Evolutionary conservation across 1,139 yeast genomes (phyloP).

Genomic region (Candida sp.): DNA sequence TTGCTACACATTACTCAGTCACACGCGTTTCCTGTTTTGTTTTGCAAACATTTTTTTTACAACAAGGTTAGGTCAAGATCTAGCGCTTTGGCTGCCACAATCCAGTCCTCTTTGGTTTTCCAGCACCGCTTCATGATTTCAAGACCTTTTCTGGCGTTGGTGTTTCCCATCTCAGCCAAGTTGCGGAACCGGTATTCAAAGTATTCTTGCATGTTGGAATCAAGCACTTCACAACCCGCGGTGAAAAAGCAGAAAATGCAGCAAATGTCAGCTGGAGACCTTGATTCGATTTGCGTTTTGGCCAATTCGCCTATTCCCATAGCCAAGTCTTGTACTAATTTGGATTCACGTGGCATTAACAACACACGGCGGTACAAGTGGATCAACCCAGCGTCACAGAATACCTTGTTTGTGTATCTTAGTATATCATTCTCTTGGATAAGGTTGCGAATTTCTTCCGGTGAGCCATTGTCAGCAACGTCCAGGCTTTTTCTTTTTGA

Average conservation of each 20-base stretch:
- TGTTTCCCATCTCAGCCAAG: constrained; percentile 49
- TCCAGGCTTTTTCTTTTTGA: constrained; percentile 16
- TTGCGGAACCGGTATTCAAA: constrained; percentile 41
- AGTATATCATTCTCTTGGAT: constrained; percentile 43
- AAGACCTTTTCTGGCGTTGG: constrained; percentile 52
- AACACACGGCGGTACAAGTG: constrained; percentile 62
- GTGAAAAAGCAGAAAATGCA: constrained; percentile 58
- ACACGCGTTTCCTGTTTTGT: not conserved
- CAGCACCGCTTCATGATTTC: constrained; percentile 59
- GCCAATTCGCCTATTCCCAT: constrained; percentile 39
- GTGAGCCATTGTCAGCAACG: constrained; percentile 14
- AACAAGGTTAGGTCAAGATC: constrained; percentile 54
- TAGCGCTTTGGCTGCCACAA: constrained; percentile 47
- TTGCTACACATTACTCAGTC: not conserved
- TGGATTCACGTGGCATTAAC: constrained; percentile 48
- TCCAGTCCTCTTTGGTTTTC: constrained; percentile 62
- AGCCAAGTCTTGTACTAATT: constrained; percentile 52
- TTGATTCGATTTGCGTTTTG: constrained; percentile 39
- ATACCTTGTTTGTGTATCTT: constrained; percentile 59
- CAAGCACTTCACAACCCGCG: constrained; percentile 62
- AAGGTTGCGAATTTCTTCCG: constrained; percentile 22
- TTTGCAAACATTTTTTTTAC: constrained; percentile 15
- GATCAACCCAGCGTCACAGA: constrained; percentile 56
- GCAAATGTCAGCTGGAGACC: constrained; percentile 59
- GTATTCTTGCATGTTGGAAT: constrained; percentile 32